Evolutionary conservation across 805 yeast genomes (phyloP).

Genomic region (Wickerhamiella cacticola): DNA sequence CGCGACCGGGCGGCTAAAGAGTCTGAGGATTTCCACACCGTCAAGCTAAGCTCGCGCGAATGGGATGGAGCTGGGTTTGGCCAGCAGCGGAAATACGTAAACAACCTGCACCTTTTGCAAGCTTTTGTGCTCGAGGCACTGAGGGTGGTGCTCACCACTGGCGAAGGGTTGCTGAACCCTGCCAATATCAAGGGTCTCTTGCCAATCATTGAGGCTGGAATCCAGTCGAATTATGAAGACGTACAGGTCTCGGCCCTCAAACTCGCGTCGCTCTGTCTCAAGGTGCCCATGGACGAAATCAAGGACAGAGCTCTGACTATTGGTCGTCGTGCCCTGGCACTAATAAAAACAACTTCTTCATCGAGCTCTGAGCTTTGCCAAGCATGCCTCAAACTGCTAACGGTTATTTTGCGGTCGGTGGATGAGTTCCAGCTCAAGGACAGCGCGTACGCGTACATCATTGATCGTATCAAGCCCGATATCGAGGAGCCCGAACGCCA

Average conservation of each 20-base stretch:
- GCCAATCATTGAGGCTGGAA: slow-evolving; percentile 52
- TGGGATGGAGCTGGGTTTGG: slow-evolving; percentile 33
- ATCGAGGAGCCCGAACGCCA: slow-evolving; percentile 81
- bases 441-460: slow-evolving; percentile 57
- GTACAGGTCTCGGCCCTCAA: slow-evolving; percentile 59
- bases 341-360: slow-evolving; percentile 63
- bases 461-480: slow-evolving; percentile 69
- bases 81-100: slow-evolving; percentile 42
- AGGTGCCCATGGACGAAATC: slow-evolving; percentile 45
- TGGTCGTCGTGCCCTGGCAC: slow-evolving; percentile 30
- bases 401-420: slow-evolving; percentile 49
- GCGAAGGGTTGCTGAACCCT: slow-evolving; percentile 45
- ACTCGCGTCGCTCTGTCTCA: slow-evolving; percentile 46
- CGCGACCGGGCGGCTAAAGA: slow-evolving; percentile 26
- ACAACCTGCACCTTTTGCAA: slow-evolving; percentile 51
- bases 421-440: slow-evolving; percentile 54
- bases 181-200: slow-evolving; percentile 58
- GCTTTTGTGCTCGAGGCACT: slow-evolving; percentile 66
- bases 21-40: slow-evolving; percentile 55
- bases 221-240: slow-evolving; percentile 60
- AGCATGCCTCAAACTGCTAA: slow-evolving; percentile 56
- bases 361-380: slow-evolving; percentile 75
- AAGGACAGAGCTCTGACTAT: slow-evolving; percentile 26
- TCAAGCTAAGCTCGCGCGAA: slow-evolving; percentile 48
- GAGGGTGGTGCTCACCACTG: slow-evolving; percentile 53